phyloP scores from a whole-genome alignment of 129 eudicot genomes.

The Cynara cardunculus region DNA sequence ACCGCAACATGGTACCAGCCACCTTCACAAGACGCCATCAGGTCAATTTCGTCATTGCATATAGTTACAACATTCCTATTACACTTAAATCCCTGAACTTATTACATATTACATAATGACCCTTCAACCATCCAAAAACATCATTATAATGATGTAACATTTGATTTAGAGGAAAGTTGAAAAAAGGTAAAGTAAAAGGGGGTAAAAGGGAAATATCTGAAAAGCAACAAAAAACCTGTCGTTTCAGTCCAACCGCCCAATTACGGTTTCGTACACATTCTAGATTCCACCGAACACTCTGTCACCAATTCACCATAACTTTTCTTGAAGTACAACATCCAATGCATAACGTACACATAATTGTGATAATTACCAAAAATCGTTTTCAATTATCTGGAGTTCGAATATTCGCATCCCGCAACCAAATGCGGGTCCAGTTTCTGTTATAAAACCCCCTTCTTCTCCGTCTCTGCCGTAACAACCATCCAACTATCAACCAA shows the following conservation, averaged over 20 bases:
- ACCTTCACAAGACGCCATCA: not conserved
- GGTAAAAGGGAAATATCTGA: not conserved
- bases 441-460: conserved; percentile 17
- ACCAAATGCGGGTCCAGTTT: not conserved
- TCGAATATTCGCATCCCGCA: conserved; percentile 30
- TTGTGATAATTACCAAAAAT: not conserved
- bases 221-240: conserved; percentile 11
- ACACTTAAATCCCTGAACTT: not conserved
- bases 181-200: not conserved
- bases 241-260: conserved; percentile 29
- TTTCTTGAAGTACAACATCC: not conserved
- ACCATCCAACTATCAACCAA: not conserved
- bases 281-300: conserved; percentile 13
- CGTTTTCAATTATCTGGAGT: not conserved
- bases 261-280: conserved; percentile 38
- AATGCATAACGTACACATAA: not conserved
- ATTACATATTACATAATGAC: not conserved
- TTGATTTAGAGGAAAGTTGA: not conserved
- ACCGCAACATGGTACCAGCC: conserved; percentile 1
- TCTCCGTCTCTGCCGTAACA: conserved; percentile 23
- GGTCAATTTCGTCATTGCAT: not conserved
- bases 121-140: not conserved
- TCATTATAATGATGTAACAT: not conserved
- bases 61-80: not conserved
- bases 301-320: not conserved